Evolutionary conservation across 2,329 filamentous ascomycete genomes (phyloP), one percentile per base, ranked within the genome.

Genomic region (Malbranchea zuffiana): DNA sequence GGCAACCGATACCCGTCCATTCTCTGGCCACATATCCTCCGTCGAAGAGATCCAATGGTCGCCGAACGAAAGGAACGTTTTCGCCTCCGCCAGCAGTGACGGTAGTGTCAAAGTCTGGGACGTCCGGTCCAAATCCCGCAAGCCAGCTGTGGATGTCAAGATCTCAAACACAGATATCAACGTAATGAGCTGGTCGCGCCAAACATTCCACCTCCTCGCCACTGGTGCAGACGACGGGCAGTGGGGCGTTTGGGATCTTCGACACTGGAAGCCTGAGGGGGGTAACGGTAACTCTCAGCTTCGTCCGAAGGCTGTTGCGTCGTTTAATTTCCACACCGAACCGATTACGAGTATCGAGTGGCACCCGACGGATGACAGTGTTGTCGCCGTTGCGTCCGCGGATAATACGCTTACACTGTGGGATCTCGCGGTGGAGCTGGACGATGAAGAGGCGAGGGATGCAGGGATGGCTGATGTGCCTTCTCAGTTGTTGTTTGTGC

Each of bases 11-110:
- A 82, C 74, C 8, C 74, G 82, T 28, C 69, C 88, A 1, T 93
- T 92, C 63, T 75, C 75, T 15, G 88, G 87, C 34, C 90, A 98
- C 66, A 73, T 72, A 6, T 75, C 78, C 54, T 88, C 82, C 35
- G 78, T 98, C 11, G 90, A 98, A 66, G 90, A 98, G 56, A 68
- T 98, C 17, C 88, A 96, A 61, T 98, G 90, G 90, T 93, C 84
- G 35, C 90, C 90, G 0, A 83, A 79, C 12, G 90, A 98, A 65
- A 78, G 78, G 45, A 87, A 86, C 43, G 90, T 96, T 18, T 98
- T 98, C 54, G 82, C 90, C 0, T 96, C 88, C 1, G 87, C 84
- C 3, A 92, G 86, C 39, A 86, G 80, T 56, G 90, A 98, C 61
- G 88, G 90, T 50, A 94, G 84, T 6, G 80, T 98, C 45, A 88